phyloP scores from a whole-genome alignment of 2,329 filamentous ascomycete species.

The Fusarium tanahbumbuense region DNA sequence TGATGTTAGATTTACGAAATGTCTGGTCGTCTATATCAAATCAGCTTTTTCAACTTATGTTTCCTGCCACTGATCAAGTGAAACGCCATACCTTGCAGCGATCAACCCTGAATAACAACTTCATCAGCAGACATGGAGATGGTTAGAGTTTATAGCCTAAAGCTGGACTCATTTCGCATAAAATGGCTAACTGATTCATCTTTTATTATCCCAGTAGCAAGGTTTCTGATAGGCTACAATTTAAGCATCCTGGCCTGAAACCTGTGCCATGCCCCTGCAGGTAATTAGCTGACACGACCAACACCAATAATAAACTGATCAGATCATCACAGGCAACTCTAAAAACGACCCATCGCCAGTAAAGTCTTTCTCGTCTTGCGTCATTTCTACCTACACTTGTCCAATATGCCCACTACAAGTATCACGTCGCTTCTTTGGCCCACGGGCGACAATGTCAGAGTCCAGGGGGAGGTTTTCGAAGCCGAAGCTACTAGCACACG shows the following conservation, averaged over 20 bases:
- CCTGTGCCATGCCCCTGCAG: neutral
- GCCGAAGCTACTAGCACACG: conserved; percentile 1
- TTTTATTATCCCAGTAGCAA: neutral
- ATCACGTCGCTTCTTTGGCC: conserved; percentile 19
- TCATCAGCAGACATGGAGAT: neutral
- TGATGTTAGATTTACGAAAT: neutral
- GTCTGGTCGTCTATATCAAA: neutral
- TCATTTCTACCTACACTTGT: neutral
- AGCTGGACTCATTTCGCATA: neutral
- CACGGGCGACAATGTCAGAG: neutral
- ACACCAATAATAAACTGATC: neutral
- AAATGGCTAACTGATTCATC: neutral
- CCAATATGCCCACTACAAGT: neutral
- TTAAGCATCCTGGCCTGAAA: neutral
- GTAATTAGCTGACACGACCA: neutral
- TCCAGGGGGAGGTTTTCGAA: conserved; percentile 1
- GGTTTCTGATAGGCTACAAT: neutral
- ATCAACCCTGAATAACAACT: neutral
- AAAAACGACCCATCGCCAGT: neutral
- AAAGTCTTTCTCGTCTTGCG: fast-evolving
- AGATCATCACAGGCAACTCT: neutral
- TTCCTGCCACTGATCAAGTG: neutral
- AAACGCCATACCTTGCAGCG: neutral
- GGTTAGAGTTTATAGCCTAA: neutral
- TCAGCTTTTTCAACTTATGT: neutral